Base-by-base conservation (phyloP, 2,329 filamentous ascomycete species). In the Byssoonygena ceratinophila region DNA sequence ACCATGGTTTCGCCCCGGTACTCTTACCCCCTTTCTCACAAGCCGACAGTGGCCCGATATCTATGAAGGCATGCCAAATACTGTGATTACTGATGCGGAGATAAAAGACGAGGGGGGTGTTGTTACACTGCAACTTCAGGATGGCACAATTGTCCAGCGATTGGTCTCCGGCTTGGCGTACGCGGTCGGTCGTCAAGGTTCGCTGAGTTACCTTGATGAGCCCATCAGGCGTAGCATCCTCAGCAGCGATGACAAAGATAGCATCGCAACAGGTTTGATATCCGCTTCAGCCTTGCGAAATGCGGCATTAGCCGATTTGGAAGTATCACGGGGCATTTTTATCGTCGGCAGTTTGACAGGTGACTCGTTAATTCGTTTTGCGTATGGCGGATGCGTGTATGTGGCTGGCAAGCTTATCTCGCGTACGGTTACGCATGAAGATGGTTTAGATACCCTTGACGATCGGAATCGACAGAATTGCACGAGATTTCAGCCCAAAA, bases 261-360 rank as follows among this genome's bases (percentile, higher is more conserved):
- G 34, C 23, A 31, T 39, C 12, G 53, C 52, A 18, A 60, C 60
- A 43, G 45, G 61, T 14, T 64, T 70, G 39, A 71, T 81, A 32
- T 78, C 77, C 0, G 74, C 71, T 2, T 73, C 75, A 53, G 79
- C 75, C 0, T 66, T 82, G 25, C 73, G 79, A 22, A 60, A 67
- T n/a, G 76, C 76, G 62, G 74, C 74, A 0, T 71, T 77, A 48
- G 63, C 68, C 6, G 72, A 75, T 43, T 64, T 80, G 14, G 76
- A 82, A 61, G 67, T 81, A 27, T 72, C 76, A 0, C 68, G 64
- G 0, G 65, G 73, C 40, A 68, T 81, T 27, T 81, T 79, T 61
- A 72, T 78, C 40, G 76, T 77, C 34, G 79, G 79, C 9, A 81
- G 78, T 57, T 59, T 82, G 46, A 79, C 78, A 0, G 79, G 79